Base-by-base conservation (phyloP, 345 rosid species). In the Kernera saxatilis region DNA sequence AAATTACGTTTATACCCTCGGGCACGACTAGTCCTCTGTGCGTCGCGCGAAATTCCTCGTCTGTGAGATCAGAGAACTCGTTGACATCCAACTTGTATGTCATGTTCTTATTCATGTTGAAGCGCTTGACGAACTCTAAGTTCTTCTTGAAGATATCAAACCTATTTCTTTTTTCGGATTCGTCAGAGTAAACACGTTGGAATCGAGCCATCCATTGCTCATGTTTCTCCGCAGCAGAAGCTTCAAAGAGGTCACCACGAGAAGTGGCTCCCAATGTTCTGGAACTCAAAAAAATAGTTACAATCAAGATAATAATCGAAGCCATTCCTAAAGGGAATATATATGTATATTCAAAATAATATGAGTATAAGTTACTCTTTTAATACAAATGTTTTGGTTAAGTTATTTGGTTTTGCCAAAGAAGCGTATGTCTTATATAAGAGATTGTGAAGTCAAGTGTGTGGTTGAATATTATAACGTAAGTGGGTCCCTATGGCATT, bases 21-120 rank as follows among this genome's bases (percentile, higher is more conserved):
- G 69, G 37, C 8, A 40, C 32, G n/a, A 59, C 72, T 69, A 57
- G 82, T 36, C 87, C 87, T 0, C 79, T 75, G 40, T 52, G 29
- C 0, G 50, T 27, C 1, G 77, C 77, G 1, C 48, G 71, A 53
- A 87, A 89, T 54, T 87, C 92, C 17, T 87, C 77, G 1, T 69
- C 27, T 1, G 84, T 81, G 9, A 80, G 67, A 66, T 89, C 86
- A 12, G 90, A 75, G 76, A 85, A 85, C 23, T 68, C 64, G 30
- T 89, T 89, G 44, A 76, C 29, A 13, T 83, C 76, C 37, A 80
- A 40, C 46, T 33, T 53, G 54, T 72, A 83, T 37, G 76, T 55
- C 19, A 0, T 40, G 30, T 65, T 77, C 21, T 41, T 63, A 0
- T 49, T 70, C 8, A 66, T 75, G 64, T 82, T 85, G 67, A 76